Evolutionary conservation across 331 rosid species (phyloP).

Genomic region (Malus hybrid): DNA sequence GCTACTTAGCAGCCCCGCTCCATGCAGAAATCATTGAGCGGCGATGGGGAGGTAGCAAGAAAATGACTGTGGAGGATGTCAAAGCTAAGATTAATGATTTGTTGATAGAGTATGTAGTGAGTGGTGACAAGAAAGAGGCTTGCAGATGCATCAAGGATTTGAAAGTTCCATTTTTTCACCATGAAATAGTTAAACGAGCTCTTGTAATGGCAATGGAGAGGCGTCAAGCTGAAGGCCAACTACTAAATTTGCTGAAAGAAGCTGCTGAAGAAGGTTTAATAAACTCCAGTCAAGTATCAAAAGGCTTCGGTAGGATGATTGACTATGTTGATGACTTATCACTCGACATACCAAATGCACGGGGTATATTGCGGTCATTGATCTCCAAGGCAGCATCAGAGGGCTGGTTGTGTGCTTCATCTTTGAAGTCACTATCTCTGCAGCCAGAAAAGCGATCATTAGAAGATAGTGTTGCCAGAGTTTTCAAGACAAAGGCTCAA

Average conservation of each 20-base stretch:
- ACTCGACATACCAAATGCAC: constrained; percentile 65
- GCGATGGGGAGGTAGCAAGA: constrained; percentile 61
- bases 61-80: constrained; percentile 58
- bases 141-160: constrained; percentile 63
- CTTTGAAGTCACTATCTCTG: constrained; percentile 42
- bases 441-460: constrained; percentile 32
- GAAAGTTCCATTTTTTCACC: constrained; percentile 67
- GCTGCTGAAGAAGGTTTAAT: constrained; percentile 63
- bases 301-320: constrained; percentile 54
- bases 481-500: constrained; percentile 48
- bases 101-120: constrained; percentile 53
- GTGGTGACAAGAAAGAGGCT: constrained; percentile 67
- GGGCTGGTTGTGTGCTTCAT: constrained; percentile 67
- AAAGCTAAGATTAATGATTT: constrained; percentile 50
- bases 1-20: constrained; percentile 56
- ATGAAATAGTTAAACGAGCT: constrained; percentile 59
- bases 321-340: constrained; percentile 63
- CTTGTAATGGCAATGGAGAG: constrained; percentile 76
- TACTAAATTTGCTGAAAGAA: constrained; percentile 50
- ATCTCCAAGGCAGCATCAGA: constrained; percentile 71
- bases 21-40: constrained; percentile 60
- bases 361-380: constrained; percentile 33
- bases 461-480: constrained; percentile 31
- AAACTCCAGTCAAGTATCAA: constrained; percentile 60
- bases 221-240: constrained; percentile 45